These are phyloP conservation scores for Cinchona pubescens DNA, from an alignment of 257 asterid genomes.

Conservation along the genomic window DNA sequence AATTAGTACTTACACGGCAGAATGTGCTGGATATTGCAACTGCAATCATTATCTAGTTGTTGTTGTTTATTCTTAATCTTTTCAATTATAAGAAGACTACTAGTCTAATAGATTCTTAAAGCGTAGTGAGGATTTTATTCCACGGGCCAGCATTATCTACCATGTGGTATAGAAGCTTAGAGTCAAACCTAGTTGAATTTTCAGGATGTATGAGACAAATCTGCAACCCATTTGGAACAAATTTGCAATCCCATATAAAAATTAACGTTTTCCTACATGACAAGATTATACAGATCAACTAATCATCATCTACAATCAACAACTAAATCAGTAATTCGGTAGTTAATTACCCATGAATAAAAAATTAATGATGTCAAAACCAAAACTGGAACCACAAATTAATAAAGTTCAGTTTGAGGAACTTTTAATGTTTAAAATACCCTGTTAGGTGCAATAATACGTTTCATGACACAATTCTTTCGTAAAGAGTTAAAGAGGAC, in stretches of 20 bases:
- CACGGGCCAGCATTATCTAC: not conserved
- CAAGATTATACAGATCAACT: constrained; percentile 33
- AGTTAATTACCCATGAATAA: not conserved
- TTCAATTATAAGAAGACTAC: not conserved
- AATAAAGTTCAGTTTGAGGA: constrained; percentile 4
- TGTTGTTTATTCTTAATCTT: not conserved
- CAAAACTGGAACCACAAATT: not conserved
- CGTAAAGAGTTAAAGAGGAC: not conserved
- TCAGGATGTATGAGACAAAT: not conserved
- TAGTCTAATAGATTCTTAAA: not conserved
- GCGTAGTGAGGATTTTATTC: constrained; percentile 4
- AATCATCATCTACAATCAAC: constrained; percentile 33
- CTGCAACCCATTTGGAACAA: constrained; percentile 7
- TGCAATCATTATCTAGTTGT: constrained; percentile 32
- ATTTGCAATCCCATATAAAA: constrained; percentile 4
- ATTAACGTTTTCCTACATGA: constrained; percentile 5
- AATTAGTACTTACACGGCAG: constrained; percentile 34
- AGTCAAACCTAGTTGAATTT: constrained; percentile 8
- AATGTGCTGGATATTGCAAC: constrained; percentile 30
- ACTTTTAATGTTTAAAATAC: not conserved
- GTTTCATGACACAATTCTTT: not conserved
- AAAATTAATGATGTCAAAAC: constrained; percentile 14
- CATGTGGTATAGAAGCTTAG: constrained; percentile 3
- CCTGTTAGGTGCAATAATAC: not conserved
- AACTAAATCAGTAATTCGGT: constrained; percentile 7